These are phyloP conservation scores for Rhodamnia argentea DNA, from an alignment of 345 rosid species.

Conservation along the genomic window DNA sequence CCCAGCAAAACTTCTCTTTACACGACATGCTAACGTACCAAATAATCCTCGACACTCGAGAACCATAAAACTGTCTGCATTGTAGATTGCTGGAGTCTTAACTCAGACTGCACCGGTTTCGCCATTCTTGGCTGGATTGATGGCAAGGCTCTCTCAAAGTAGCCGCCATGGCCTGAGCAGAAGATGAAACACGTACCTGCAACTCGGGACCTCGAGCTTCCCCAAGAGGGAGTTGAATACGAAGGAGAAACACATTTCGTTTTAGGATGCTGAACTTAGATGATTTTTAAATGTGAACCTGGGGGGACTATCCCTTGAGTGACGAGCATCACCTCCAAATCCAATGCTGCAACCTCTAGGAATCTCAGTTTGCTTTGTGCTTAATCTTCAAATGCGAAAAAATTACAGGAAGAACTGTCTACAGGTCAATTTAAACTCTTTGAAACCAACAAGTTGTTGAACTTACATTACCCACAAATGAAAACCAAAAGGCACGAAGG, in stretches of 20 bases:
- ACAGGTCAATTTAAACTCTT: neutral
- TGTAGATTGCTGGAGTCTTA: neutral
- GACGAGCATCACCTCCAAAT: neutral
- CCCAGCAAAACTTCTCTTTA: no score
- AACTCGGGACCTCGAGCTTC: neutral
- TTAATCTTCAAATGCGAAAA: neutral
- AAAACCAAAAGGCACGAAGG: neutral
- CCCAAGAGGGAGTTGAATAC: neutral
- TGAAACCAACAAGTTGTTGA: constrained; percentile 55
- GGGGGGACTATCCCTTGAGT: neutral
- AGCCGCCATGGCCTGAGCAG: neutral
- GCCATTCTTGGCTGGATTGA: neutral
- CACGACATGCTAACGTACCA: no score
- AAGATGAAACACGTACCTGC: neutral
- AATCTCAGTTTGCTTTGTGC: neutral
- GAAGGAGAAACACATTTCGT: neutral
- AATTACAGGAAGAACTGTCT: neutral
- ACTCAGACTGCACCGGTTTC: neutral
- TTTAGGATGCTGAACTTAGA: neutral
- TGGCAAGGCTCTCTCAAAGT: neutral
- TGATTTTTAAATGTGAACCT: neutral
- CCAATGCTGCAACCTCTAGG: neutral
- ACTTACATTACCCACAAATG: neutral
- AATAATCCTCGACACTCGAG: neutral
- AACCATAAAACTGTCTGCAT: neutral